A percentile compares a stretch with the other conserved stretches of the same genome.
Evolutionary conservation across 495 filamentous ascomycete genomes (phyloP).

Genomic region (Niebla homalea): DNA sequence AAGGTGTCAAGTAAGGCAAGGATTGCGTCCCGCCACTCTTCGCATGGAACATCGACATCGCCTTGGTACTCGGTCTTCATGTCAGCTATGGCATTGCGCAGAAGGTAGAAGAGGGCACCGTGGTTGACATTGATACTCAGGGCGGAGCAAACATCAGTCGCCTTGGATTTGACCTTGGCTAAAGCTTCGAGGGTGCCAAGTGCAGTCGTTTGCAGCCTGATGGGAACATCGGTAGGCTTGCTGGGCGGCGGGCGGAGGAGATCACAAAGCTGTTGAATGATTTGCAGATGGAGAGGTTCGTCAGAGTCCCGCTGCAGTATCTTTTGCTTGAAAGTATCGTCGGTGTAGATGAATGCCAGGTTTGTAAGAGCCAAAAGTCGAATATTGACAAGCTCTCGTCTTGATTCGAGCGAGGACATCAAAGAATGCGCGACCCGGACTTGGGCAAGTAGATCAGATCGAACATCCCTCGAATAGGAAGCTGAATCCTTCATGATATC

Average conservation of each 20-base stretch:
- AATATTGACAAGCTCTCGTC: constrained; percentile 66
- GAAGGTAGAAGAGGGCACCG: constrained; percentile 85
- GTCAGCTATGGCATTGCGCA: constrained; percentile 76
- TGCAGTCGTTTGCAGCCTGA: constrained; percentile 70
- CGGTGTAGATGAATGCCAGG: constrained; percentile 74
- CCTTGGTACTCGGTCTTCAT: constrained; percentile 47
- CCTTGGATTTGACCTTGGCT: constrained; percentile 59
- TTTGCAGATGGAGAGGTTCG: constrained; percentile 76
- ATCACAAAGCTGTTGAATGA: constrained; percentile 84
- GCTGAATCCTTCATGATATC: constrained; percentile 52
- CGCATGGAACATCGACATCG: constrained; percentile 44
- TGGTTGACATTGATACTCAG: constrained; percentile 90
- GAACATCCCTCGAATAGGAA: constrained; percentile 50
- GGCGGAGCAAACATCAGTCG: constrained; percentile 69
- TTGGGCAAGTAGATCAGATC: constrained; percentile 78
- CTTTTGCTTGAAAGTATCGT: constrained; percentile 67
- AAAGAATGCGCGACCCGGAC: constrained; percentile 72
- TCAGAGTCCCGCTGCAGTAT: constrained; percentile 79
- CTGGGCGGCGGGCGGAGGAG: constrained; percentile 64
- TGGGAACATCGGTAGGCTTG: constrained; percentile 51
- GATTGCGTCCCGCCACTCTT: constrained; percentile 80
- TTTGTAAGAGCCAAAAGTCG: constrained; percentile 84
- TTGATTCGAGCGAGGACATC: constrained; percentile 43
- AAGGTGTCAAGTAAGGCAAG: constrained; percentile 71
- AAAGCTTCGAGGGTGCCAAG: constrained; percentile 70